phyloP scores from a whole-genome alignment of 352 stramenopile species.

The Globisporangium paroecandrum region DNA sequence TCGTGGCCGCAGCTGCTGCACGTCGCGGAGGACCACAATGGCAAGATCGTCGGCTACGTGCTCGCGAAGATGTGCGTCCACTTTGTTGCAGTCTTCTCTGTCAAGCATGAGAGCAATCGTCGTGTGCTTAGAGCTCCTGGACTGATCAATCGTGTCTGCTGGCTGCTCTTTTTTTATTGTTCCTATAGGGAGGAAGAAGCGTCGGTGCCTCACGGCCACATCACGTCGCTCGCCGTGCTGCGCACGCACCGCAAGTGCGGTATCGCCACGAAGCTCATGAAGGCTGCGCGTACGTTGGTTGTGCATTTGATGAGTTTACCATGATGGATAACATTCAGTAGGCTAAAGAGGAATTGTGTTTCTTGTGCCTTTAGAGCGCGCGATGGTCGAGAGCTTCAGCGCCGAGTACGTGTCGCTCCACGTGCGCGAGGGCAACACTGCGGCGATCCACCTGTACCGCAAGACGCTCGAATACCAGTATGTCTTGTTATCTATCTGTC shows the following conservation, averaged over 20 bases:
- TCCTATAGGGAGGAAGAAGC: conserved; percentile 72
- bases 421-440: conserved; percentile 97
- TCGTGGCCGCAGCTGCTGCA: conserved; percentile 99
- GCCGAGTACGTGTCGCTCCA: conserved; percentile 99
- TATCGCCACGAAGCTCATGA: conserved; percentile 99
- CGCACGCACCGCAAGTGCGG: conserved; percentile 96
- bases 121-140: neutral
- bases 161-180: conserved; percentile 7
- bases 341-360: neutral
- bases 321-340: neutral
- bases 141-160: neutral
- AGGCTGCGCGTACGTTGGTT: conserved; percentile 77
- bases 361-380: conserved; percentile 53
- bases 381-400: conserved; percentile 97
- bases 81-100: neutral
- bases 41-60: conserved; percentile 99
- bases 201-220: conserved; percentile 94
- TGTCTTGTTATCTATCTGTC: conserved; percentile 13
- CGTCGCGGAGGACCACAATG: conserved; percentile 96
- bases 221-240: conserved; percentile 98
- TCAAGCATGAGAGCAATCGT: neutral
- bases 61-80: conserved; percentile 97
- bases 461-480: conserved; percentile 97
- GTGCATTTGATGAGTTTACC: neutral
- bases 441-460: conserved; percentile 98